Conservation (phyloP, 345 rosid genomes). For the Boechera stricta region DNA sequence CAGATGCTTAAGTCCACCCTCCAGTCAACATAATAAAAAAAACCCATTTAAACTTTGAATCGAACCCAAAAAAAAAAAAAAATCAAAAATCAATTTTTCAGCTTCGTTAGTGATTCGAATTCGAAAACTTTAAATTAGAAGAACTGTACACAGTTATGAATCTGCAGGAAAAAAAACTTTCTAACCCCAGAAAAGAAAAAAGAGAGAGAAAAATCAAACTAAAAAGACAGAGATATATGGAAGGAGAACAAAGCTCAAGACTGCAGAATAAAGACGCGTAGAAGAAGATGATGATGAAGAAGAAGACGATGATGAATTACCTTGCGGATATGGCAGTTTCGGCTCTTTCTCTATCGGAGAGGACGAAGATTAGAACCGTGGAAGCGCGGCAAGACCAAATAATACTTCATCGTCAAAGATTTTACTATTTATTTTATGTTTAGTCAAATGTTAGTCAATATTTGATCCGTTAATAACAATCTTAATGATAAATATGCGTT, state of each 20-base stretch:
- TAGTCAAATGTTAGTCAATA: too few species aligned
- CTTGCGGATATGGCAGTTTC: not conserved
- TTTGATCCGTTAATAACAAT: too few species aligned
- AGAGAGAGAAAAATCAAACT: not conserved
- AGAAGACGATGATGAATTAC: slow-evolving; percentile 3
- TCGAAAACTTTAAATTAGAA: not conserved
- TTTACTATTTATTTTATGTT: too few species aligned
- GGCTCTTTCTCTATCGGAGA: not conserved
- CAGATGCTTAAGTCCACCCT: slow-evolving; percentile 4
- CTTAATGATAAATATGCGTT: too few species aligned
- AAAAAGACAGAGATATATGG: not conserved
- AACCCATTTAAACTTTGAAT: slow-evolving; percentile 15
- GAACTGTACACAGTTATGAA: not conserved
- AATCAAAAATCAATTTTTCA: not conserved
- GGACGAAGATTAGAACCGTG: not conserved
- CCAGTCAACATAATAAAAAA: not conserved
- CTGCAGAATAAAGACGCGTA: too few species aligned
- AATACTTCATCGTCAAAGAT: slow-evolving; percentile 10
- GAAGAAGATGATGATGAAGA: slow-evolving; percentile 3
- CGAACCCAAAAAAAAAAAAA: not conserved
- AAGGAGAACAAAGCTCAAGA: not conserved
- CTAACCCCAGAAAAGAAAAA: not conserved
- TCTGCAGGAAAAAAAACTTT: not conserved
- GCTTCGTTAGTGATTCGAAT: not conserved
- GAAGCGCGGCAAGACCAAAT: slow-evolving; percentile 35